Base-by-base conservation (phyloP, 306 rosid genomes). In the Purshia tridentata region DNA sequence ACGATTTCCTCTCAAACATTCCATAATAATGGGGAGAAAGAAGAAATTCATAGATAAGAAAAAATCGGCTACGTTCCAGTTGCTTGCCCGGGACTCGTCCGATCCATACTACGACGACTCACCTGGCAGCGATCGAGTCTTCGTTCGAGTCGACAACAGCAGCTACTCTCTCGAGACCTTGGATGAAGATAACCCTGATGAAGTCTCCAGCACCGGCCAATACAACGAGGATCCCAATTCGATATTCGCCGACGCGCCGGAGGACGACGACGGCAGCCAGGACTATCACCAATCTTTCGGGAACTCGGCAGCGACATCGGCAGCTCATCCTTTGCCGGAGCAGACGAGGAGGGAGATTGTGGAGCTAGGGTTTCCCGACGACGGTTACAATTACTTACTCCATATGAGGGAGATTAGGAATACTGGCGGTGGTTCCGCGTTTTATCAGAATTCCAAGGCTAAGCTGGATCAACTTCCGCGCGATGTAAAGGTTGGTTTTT, bases 321-420 rank as follows among this genome's bases (percentile, higher is more conserved):
- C 23, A 76, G 70, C 44, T 14, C 73, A 37, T 40, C 6, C 83
- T 0, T 79, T 94, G 77, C 80, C 96, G 4, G 91, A 89, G n/a
- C 56, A 83, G 14, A 63, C 83, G 42, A 84, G 97, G 77, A 89
- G 23, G 77, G 90, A 94, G 82, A 89, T 91, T 84, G 73, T 94
- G 67, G 97, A 84, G 47, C 85, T 94, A 15, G 97, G 99, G 58
- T 88, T 88, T 79, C 99, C 99, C 0, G 96, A 91, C 47, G 99
- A 94, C 61, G 96, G 99, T 54, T 94, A 91, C 67, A 91, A 94
- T 78, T 94, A 94, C 83, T 80, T 94, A 75, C 66, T 6, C 22
- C 99, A 91, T 67, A 45, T 94, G 86, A 74, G 95, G 74, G 94
- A 94, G 61, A 94, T 91, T 54, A 88, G 79, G 83, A 89, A 88